phyloP scores from a whole-genome alignment of 164 flowering plant genomes.

The Nymphaea colorata region DNA sequence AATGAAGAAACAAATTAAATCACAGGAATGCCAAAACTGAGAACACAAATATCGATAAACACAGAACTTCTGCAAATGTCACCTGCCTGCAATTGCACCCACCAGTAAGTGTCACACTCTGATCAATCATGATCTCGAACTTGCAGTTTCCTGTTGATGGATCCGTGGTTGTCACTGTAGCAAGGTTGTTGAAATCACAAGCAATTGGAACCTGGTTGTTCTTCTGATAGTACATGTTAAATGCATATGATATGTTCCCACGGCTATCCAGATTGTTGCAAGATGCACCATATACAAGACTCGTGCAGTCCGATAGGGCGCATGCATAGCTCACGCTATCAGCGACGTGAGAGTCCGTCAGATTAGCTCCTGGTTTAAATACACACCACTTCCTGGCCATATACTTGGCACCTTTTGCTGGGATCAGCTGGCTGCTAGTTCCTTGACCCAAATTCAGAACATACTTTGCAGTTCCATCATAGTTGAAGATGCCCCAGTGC shows the following conservation, averaged over 20 bases:
- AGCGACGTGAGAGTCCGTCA: conserved; percentile 45
- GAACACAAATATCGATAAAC: conserved; percentile 6
- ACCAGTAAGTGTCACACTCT: conserved; percentile 21
- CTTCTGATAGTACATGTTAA: conserved; percentile 72
- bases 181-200: conserved; percentile 50
- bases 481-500: conserved; percentile 77
- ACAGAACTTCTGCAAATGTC: conserved; percentile 5
- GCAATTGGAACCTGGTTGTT: conserved; percentile 54
- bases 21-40: conserved; percentile 16
- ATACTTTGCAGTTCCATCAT: conserved; percentile 70
- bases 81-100: conserved; percentile 6
- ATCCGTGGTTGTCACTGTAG: conserved; percentile 33
- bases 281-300: conserved; percentile 67
- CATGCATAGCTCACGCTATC: conserved; percentile 76
- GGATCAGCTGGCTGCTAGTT: conserved; percentile 31
- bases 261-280: conserved; percentile 45
- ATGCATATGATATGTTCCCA: conserved; percentile 81
- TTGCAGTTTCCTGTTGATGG: conserved; percentile 49
- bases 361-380: conserved; percentile 35
- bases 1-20: conserved; percentile 3
- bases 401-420: conserved; percentile 36
- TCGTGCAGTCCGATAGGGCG: conserved; percentile 59
- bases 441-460: conserved; percentile 56
- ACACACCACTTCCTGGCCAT: conserved; percentile 62
- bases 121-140: conserved; percentile 56